Conservation (phyloP, 139 green algal genomes). For the Chlorella sp. region DNA sequence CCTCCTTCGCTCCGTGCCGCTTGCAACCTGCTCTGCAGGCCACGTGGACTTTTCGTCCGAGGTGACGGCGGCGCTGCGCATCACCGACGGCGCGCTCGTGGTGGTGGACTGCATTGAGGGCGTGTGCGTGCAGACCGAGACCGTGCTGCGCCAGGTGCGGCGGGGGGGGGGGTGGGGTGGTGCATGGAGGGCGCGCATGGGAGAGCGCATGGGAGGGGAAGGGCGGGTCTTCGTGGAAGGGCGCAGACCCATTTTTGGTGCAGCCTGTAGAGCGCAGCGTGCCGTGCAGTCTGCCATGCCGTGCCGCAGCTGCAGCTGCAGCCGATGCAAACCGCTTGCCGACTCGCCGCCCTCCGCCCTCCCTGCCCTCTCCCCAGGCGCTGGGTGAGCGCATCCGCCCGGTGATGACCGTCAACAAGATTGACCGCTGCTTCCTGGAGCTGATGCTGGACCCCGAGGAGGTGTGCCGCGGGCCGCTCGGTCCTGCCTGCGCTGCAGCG, state of each 20-base stretch:
- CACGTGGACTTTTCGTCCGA: constrained; percentile 99
- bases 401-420: constrained; percentile 99
- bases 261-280: background rate
- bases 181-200: too few relatives aligned
- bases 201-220: too few relatives aligned
- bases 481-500: too few relatives aligned
- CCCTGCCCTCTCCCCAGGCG: constrained; percentile 40
- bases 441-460: constrained; percentile 95
- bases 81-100: constrained; percentile 98
- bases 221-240: too few relatives aligned
- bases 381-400: constrained; percentile 97
- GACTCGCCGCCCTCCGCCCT: background rate
- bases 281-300: background rate
- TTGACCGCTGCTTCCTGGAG: constrained; percentile 99
- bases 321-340: too few relatives aligned
- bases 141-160: constrained; percentile 93
- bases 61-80: constrained; percentile 98
- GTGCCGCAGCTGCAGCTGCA: too few relatives aligned
- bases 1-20: background rate
- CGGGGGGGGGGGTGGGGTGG: background rate
- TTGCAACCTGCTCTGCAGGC: constrained; percentile 43
- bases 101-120: constrained; percentile 99
- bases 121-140: constrained; percentile 99
- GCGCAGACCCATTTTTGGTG: too few relatives aligned
- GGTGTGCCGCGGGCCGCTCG: too few relatives aligned